Base-by-base conservation (phyloP, 495 filamentous ascomycete species). In the Penicillium pancosmium region DNA sequence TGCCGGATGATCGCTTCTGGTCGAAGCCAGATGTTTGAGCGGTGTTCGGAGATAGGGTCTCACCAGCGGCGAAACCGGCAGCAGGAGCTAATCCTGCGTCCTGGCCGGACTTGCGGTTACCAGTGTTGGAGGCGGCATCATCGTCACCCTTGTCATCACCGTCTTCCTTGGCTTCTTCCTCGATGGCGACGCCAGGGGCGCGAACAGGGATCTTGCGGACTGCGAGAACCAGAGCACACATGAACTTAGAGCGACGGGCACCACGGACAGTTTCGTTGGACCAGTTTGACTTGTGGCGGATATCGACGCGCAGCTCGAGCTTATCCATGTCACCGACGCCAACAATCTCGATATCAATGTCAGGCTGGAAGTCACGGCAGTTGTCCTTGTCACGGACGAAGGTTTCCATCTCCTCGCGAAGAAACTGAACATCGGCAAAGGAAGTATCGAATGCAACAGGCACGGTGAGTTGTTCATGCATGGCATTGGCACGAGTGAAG, bases 271-370 rank as follows among this genome's bases (percentile, higher is more conserved):
- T 82, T 59, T 96, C 93, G 70, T 95, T 97, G 47, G 93, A 86
- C 94, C 94, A 98, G 77, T 98, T 98, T 60, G 88, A 89, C 68
- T 97, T 97, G 79, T 97, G 92, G 57, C 86, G 86, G 66, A 97
- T 91, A 60, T 90, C 88, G 38, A 94, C 82, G 59, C 84, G 86
- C 36, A 98, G 82, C 64, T 88, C 84, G 27, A 98, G 78, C 71
- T 95, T 94, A 70, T 96, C 90, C 79, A 96, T 86, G 65, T 94
- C 88, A 31, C 86, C 90, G 21, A 97, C 85, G 31, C 91, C 87
- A 31, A 84, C 80, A 16, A 96, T 83, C 55, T 91, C 87, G 50
- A 97, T 82, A 51, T 85, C 79, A 48, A 98, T 75, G 52, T 96
- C 90, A 1, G 87, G 84, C 71, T 93, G 89, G 82, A 97, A 98